A percentile compares a stretch with the other conserved stretches of the same genome.
Evolutionary conservation across 2,329 filamentous ascomycete genomes (phyloP).

Genomic region (Clarireedia monteithiana): DNA sequence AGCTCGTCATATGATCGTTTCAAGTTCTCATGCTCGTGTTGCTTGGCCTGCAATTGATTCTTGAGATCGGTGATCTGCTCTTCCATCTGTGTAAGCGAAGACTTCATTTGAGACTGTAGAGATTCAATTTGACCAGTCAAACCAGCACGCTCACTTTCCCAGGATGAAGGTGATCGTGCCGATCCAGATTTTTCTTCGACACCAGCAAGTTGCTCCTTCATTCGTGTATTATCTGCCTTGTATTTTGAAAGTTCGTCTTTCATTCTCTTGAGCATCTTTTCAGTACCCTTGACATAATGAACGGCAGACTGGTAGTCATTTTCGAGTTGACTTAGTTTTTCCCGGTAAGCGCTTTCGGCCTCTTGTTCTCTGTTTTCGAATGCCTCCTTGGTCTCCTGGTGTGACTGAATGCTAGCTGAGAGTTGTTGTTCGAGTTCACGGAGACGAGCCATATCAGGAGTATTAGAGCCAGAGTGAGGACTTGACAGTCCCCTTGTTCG

Average conservation of each 20-base stretch:
- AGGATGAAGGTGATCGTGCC: conserved; percentile 43
- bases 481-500: conserved; percentile 66
- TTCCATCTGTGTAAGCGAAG: conserved; percentile 62
- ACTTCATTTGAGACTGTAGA: conserved; percentile 61
- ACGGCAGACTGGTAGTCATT: conserved; percentile 97
- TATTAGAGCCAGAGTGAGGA: conserved; percentile 66
- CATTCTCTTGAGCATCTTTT: conserved; percentile 98
- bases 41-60: conserved; percentile 58
- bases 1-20: conserved; percentile 46
- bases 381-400: conserved; percentile 74
- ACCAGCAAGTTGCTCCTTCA: conserved; percentile 74
- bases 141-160: conserved; percentile 64
- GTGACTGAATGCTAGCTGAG: conserved; percentile 64
- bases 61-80: conserved; percentile 60
- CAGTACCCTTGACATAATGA: conserved; percentile 95
- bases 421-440: conserved; percentile 86
- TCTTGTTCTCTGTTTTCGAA: conserved; percentile 78
- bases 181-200: conserved; percentile 47
- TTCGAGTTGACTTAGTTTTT: conserved; percentile 88
- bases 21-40: conserved; percentile 63
- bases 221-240: conserved; percentile 74
- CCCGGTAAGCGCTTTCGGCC: conserved; percentile 81
- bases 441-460: conserved; percentile 70
- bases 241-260: conserved; percentile 94
- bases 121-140: conserved; percentile 62